phyloP scores from a whole-genome alignment of 2,329 filamentous ascomycete species.

The Neofusicoccum kwambonambiense region DNA sequence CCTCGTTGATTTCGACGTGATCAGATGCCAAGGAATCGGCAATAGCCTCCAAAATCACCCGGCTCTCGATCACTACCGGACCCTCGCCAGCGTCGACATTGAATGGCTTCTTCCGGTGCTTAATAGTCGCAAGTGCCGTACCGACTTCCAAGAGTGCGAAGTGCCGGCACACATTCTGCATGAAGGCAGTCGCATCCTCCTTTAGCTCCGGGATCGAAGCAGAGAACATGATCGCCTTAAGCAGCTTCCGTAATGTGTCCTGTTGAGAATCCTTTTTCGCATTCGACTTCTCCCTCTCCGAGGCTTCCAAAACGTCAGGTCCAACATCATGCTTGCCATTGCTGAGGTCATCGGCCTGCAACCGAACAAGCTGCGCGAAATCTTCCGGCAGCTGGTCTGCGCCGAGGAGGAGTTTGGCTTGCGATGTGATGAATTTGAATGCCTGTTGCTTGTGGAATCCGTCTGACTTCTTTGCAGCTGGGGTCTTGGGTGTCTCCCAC shows the following conservation, averaged over 20 bases:
- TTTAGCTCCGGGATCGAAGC: constrained; percentile 79
- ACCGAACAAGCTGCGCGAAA: constrained; percentile 75
- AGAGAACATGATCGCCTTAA: constrained; percentile 87
- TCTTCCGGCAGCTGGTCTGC: constrained; percentile 87
- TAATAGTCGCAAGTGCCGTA: constrained; percentile 74
- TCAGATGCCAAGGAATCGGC: constrained; percentile 89
- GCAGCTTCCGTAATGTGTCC: constrained; percentile 73
- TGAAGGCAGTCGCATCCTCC: constrained; percentile 69
- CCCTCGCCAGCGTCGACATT: constrained; percentile 85
- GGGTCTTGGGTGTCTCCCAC: constrained; percentile 70
- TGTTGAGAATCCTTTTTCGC: constrained; percentile 86
- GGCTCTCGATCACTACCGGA: constrained; percentile 80
- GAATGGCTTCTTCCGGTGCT: constrained; percentile 75
- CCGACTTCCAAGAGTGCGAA: constrained; percentile 90
- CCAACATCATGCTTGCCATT: constrained; percentile 70
- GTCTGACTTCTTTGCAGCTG: constrained; percentile 66
- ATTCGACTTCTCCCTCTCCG: constrained; percentile 78
- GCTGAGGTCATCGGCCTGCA: constrained; percentile 84
- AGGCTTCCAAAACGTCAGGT: constrained; percentile 67
- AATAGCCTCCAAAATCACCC: constrained; percentile 83
- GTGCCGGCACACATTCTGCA: constrained; percentile 81
- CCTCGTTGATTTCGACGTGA: constrained; percentile 73
- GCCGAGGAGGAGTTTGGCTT: constrained; percentile 87
- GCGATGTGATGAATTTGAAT: constrained; percentile 79
- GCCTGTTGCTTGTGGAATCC: constrained; percentile 91